Evolutionary conservation across 352 stramenopile species (phyloP).

Genomic region (Phytopythium cucurbitacearum): DNA sequence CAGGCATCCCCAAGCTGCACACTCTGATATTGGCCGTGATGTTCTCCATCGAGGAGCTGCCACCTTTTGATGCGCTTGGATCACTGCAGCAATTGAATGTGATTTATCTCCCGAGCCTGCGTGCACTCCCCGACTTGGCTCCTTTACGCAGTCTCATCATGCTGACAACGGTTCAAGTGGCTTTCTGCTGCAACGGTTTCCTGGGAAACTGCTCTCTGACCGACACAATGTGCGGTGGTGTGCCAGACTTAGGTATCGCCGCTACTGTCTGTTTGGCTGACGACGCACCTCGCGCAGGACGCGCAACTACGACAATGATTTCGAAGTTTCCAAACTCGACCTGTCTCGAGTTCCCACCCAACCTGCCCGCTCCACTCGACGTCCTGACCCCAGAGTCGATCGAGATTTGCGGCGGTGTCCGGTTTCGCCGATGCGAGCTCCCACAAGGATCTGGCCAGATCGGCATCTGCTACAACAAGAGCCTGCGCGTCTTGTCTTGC

Average conservation of each 20-base stretch:
- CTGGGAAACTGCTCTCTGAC: slow-evolving; percentile 20
- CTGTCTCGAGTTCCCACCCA: slow-evolving; percentile 10
- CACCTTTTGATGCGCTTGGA: slow-evolving; percentile 12
- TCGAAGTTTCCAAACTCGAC: slow-evolving; percentile 5
- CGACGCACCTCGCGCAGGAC: slow-evolving; percentile 4
- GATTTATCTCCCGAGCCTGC: slow-evolving; percentile 9
- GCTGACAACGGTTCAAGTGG: slow-evolving; percentile 11
- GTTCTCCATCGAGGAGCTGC: slow-evolving; percentile 12
- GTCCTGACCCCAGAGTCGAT: slow-evolving; percentile 5
- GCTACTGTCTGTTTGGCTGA: slow-evolving; percentile 11
- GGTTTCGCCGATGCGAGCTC: slow-evolving; percentile 4
- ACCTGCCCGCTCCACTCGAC: slow-evolving; percentile 1
- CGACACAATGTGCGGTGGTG: slow-evolving; percentile 10
- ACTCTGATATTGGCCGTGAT: slow-evolving; percentile 23
- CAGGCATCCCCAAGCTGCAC: slow-evolving; percentile 22
- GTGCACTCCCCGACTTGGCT: slow-evolving; percentile 17
- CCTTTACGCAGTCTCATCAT: slow-evolving; percentile 10
- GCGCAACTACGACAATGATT: slow-evolving; percentile 8
- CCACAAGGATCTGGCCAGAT: slow-evolving; percentile 3
- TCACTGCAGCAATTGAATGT: slow-evolving; percentile 20
- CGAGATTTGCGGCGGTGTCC: slow-evolving; percentile 4
- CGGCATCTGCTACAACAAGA: slow-evolving; percentile 25
- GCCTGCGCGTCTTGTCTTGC: slow-evolving; percentile 16
- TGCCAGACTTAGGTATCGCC: slow-evolving; percentile 4
- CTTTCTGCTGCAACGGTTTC: slow-evolving; percentile 33